A percentile compares a stretch with the other conserved stretches of the same genome.
These are phyloP conservation scores for Septoria linicola DNA, from an alignment of 2,329 filamentous ascomycete species.

Conservation along the genomic window DNA sequence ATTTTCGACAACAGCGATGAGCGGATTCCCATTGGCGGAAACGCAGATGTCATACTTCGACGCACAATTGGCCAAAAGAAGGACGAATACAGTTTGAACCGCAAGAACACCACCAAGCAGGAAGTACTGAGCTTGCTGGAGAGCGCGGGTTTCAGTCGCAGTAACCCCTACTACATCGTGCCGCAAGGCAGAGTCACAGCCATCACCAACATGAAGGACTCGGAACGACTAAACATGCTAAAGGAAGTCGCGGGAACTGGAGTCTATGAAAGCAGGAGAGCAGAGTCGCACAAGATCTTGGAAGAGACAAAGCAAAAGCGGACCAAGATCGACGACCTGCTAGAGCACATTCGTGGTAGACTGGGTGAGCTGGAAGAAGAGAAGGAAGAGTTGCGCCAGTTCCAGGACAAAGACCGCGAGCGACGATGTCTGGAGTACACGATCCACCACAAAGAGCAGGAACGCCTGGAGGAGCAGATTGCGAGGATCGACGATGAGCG, in stretches of 20 bases:
- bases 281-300: conserved; percentile 96
- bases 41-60: conserved; percentile 83
- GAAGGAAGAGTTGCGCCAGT: conserved; percentile 90
- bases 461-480: conserved; percentile 71
- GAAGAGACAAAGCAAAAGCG: conserved; percentile 93
- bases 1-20: conserved; percentile 98
- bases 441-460: conserved; percentile 86
- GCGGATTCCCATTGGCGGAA: conserved; percentile 89
- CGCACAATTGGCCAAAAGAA: conserved; percentile 97
- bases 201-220: conserved; percentile 98
- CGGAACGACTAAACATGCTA: conserved; percentile 79
- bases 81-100: conserved; percentile 96
- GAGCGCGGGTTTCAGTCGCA: conserved; percentile 92
- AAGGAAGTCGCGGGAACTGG: conserved; percentile 99
- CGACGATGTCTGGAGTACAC: conserved; percentile 91
- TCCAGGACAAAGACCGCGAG: conserved; percentile 92
- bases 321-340: conserved; percentile 86
- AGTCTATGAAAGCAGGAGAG: conserved; percentile 87
- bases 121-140: conserved; percentile 96
- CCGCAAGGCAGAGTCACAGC: conserved; percentile 94
- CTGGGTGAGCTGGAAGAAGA: conserved; percentile 90
- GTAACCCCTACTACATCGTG: conserved; percentile 98
- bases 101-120: conserved; percentile 90
- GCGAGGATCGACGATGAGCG: conserved; percentile 80
- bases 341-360: conserved; percentile 88